These are phyloP conservation scores for Tolypocladium sp. DNA, from an alignment of 2,329 filamentous ascomycete species.

Conservation along the genomic window DNA sequence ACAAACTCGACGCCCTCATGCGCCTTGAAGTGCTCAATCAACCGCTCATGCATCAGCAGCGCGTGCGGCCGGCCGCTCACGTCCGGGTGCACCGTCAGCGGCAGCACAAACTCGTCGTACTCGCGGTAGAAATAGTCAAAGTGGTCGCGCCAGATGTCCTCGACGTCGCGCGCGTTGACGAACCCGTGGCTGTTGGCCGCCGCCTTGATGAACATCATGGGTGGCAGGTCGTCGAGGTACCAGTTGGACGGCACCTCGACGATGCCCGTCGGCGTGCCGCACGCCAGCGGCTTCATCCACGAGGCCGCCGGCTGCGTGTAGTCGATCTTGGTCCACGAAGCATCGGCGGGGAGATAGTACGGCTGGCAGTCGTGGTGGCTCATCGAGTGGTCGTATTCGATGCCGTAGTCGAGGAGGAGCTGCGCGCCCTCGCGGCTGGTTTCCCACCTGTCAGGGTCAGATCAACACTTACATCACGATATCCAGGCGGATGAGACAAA, in stretches of 20 bases:
- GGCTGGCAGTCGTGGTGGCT: constrained; percentile 54
- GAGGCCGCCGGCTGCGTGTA: constrained; percentile 51
- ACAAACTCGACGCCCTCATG: constrained; percentile 55
- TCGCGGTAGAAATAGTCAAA: constrained; percentile 70
- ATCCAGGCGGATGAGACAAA: too few relatives aligned
- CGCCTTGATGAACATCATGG: constrained; percentile 66
- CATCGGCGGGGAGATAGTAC: constrained; percentile 55
- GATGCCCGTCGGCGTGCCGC: constrained; percentile 49
- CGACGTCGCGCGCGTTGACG: constrained; percentile 47
- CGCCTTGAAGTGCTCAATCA: constrained; percentile 59
- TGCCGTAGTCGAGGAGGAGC: constrained; percentile 54
- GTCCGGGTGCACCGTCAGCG: constrained; percentile 70
- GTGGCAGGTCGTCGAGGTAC: constrained; percentile 55
- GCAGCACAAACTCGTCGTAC: constrained; percentile 69
- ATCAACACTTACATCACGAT: background rate
- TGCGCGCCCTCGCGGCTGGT: constrained; percentile 58
- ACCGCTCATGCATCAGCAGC: constrained; percentile 58
- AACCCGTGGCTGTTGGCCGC: constrained; percentile 56
- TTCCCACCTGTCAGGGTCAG: constrained; percentile 43
- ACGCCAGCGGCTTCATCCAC: constrained; percentile 58
- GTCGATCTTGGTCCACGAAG: constrained; percentile 59
- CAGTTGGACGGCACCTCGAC: constrained; percentile 52
- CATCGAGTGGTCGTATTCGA: constrained; percentile 63
- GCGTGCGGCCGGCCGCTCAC: constrained; percentile 64
- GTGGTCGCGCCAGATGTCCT: constrained; percentile 57